Conservation (phyloP, 2,329 filamentous ascomycete species). For the Aspergillus glaucus region DNA sequence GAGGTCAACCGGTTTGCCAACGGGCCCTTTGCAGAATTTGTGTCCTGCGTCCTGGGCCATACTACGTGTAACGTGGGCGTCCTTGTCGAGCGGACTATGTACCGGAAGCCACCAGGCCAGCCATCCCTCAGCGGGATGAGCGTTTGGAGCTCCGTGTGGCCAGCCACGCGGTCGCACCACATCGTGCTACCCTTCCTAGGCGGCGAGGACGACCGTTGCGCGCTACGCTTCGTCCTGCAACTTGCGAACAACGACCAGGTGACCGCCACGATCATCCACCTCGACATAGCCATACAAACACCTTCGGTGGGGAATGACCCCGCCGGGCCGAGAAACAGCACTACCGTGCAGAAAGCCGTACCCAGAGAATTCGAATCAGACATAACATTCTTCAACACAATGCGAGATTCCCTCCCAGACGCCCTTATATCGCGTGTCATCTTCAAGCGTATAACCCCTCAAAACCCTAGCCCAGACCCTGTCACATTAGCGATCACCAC, state of each 20-base stretch:
- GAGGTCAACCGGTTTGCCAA: conserved; percentile 53
- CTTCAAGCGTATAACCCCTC: conserved; percentile 39
- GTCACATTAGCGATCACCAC: conserved; percentile 43
- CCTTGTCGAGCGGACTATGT: conserved; percentile 68
- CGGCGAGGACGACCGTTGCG: conserved; percentile 71
- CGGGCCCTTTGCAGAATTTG: conserved; percentile 64
- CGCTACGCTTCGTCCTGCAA: conserved; percentile 75
- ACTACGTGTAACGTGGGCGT: conserved; percentile 66
- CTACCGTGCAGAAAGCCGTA: background rate
- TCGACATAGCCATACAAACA: conserved; percentile 30
- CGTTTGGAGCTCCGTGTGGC: conserved; percentile 55
- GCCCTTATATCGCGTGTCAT: conserved; percentile 50
- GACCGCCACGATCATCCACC: conserved; percentile 67
- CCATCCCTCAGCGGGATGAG: conserved; percentile 54
- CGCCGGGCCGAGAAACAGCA: background rate
- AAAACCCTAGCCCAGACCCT: conserved; percentile 40
- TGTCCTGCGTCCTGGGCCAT: conserved; percentile 59
- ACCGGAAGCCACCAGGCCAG: conserved; percentile 1
- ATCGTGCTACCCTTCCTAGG: conserved; percentile 85
- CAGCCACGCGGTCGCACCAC: conserved; percentile 65
- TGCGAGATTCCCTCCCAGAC: conserved; percentile 50
- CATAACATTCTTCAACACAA: conserved; percentile 50
- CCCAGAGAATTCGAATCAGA: conserved; percentile 36
- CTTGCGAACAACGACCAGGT: conserved; percentile 72
- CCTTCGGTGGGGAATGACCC: conserved; percentile 2